phyloP scores from a whole-genome alignment of 2,329 filamentous ascomycete species.

The Monosporascus sp. region DNA sequence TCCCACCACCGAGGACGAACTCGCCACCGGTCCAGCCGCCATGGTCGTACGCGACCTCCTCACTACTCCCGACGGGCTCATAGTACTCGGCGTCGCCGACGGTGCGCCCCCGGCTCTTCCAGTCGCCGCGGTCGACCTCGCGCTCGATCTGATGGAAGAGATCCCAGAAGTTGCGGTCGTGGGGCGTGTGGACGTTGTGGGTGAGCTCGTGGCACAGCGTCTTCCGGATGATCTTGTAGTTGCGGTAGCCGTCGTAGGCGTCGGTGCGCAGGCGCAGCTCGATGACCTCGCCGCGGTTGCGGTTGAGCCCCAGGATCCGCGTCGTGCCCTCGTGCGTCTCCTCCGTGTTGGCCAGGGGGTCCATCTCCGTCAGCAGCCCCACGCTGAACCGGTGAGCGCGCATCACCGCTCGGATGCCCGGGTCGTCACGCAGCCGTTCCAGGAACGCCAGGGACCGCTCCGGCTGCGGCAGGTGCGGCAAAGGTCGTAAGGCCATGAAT shows the following conservation, averaged over 20 bases:
- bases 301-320: slow-evolving; percentile 77
- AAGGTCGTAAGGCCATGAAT: slow-evolving; percentile 70
- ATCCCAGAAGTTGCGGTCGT: slow-evolving; percentile 86
- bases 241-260: slow-evolving; percentile 85
- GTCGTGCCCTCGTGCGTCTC: slow-evolving; percentile 65
- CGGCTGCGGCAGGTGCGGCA: slow-evolving; percentile 72
- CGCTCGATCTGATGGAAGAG: slow-evolving; percentile 80
- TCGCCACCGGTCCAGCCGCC: slow-evolving; percentile 76
- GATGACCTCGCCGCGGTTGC: slow-evolving; percentile 83
- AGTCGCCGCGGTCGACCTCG: slow-evolving; percentile 78
- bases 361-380: slow-evolving; percentile 88
- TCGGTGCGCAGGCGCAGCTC: slow-evolving; percentile 89
- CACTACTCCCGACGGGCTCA: slow-evolving; percentile 42
- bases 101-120: slow-evolving; percentile 62
- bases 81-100: slow-evolving; percentile 60
- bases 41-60: slow-evolving; percentile 57
- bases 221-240: slow-evolving; percentile 85
- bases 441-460: slow-evolving; percentile 67
- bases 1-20: slow-evolving; percentile 62
- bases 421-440: slow-evolving; percentile 70
- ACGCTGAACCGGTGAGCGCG: slow-evolving; percentile 78
- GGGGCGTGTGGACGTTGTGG: slow-evolving; percentile 81
- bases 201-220: slow-evolving; percentile 93
- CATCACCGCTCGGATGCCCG: slow-evolving; percentile 82
- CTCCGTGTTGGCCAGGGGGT: slow-evolving; percentile 73